phyloP scores from a whole-genome alignment of 1,284 basidiomycete genomes.

The Pisolithus thermaeus region DNA sequence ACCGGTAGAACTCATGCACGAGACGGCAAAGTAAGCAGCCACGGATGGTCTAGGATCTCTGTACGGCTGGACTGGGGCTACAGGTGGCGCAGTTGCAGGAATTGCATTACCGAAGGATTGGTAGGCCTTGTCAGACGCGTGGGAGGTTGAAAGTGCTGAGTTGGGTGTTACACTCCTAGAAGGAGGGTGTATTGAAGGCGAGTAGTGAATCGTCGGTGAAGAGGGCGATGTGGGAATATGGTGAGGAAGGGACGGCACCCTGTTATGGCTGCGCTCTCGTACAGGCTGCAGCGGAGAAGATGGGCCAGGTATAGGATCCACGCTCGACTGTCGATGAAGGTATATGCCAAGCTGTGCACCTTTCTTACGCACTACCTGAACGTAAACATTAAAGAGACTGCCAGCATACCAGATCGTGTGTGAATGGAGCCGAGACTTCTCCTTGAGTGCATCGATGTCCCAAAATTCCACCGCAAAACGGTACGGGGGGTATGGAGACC shows the following conservation, averaged over 20 bases:
- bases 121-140: slow-evolving; percentile 19
- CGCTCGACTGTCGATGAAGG: slow-evolving; percentile 77
- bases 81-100: slow-evolving; percentile 38
- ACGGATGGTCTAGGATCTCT: slow-evolving; percentile 67
- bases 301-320: slow-evolving; percentile 56
- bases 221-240: slow-evolving; percentile 16
- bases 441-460: slow-evolving; percentile 76
- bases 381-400: slow-evolving; percentile 80
- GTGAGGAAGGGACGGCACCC: slow-evolving; percentile 24
- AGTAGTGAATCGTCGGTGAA: slow-evolving; percentile 33
- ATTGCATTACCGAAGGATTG: slow-evolving; percentile 21
- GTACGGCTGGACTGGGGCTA: slow-evolving; percentile 58
- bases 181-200: slow-evolving; percentile 38
- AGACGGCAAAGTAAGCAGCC: slow-evolving; percentile 78
- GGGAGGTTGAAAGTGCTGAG: slow-evolving; percentile 17
- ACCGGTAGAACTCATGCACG: slow-evolving; percentile 77
- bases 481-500: slow-evolving; percentile 67
- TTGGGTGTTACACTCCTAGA: slow-evolving; percentile 37
- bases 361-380: slow-evolving; percentile 77
- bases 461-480: slow-evolving; percentile 89
- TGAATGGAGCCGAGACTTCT: slow-evolving; percentile 76
- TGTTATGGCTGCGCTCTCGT: slow-evolving; percentile 19
- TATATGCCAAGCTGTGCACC: slow-evolving; percentile 83
- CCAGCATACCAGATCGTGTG: slow-evolving; percentile 79
- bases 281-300: slow-evolving; percentile 14